Evolutionary conservation across 176 grass and related monocot species (phyloP).

Genomic region (Eremochloa ophiuroides): DNA sequence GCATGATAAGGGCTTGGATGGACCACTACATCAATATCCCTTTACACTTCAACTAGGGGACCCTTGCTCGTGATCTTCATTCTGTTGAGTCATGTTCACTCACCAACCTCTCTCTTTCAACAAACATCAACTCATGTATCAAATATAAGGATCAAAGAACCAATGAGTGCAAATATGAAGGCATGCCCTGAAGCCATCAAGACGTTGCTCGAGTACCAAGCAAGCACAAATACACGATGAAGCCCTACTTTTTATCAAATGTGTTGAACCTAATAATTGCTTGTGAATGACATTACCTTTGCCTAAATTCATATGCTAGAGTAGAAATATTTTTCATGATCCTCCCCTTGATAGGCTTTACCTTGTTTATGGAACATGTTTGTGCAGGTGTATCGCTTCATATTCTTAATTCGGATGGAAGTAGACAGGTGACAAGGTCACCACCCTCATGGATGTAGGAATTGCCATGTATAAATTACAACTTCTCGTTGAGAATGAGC

Average conservation of each 20-base stretch:
- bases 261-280: neutral
- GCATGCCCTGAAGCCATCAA: neutral
- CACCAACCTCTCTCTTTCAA: neutral
- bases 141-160: neutral
- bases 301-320: neutral
- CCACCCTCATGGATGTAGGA: neutral
- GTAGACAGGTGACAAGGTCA: neutral
- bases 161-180: neutral
- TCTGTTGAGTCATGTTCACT: neutral
- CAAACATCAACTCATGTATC: neutral
- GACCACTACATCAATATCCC: neutral
- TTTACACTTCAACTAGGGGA: neutral
- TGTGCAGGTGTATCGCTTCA: neutral
- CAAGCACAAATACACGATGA: neutral
- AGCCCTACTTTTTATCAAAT: neutral
- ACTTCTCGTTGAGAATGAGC: neutral
- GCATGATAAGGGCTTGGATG: neutral
- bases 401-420: neutral
- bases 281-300: neutral
- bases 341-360: neutral
- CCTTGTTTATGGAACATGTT: neutral
- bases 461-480: neutral
- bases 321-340: neutral
- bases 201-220: neutral
- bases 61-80: neutral